phyloP scores from a whole-genome alignment of 2,329 filamentous ascomycete species.

The Westerdykella ornata region DNA sequence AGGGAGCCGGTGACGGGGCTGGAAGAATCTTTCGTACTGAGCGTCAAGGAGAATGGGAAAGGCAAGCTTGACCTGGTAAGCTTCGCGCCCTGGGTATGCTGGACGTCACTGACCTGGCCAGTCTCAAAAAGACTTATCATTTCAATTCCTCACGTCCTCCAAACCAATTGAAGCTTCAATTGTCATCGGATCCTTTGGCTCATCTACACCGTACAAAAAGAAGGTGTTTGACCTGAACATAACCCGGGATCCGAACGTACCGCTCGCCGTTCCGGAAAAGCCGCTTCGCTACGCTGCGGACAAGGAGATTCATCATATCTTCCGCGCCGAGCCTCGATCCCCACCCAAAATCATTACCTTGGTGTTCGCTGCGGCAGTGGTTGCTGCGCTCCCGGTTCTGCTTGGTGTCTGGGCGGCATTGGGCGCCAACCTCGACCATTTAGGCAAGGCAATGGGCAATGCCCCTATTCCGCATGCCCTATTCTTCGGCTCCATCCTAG shows the following conservation, averaged over 20 bases:
- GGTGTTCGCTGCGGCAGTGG: slow-evolving; percentile 66
- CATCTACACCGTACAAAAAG: slow-evolving; percentile 58
- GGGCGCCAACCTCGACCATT: slow-evolving; percentile 75
- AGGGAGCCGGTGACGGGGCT: slow-evolving; percentile 68
- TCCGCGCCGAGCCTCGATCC: slow-evolving; percentile 70
- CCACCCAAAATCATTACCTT: slow-evolving; percentile 74
- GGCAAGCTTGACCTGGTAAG: slow-evolving; percentile 76
- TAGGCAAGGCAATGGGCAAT: slow-evolving; percentile 64
- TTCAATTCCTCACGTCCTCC: slow-evolving; percentile 65
- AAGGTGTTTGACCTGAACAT: slow-evolving; percentile 69
- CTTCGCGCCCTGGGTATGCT: slow-evolving; percentile 2
- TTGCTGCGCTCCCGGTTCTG: slow-evolving; percentile 67
- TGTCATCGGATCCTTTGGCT: slow-evolving; percentile 80
- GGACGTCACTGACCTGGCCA: slow-evolving; percentile 39
- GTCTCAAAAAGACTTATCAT: slow-evolving; percentile 82
- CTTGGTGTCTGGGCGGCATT: slow-evolving; percentile 68
- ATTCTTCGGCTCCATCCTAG: slow-evolving; percentile 81
- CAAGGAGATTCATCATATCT: slow-evolving; percentile 83
- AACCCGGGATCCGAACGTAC: slow-evolving; percentile 54
- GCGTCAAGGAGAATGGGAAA: slow-evolving; percentile 81
- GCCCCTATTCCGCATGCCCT: slow-evolving; percentile 74
- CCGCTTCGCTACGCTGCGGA: slow-evolving; percentile 78
- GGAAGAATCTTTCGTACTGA: slow-evolving; percentile 80
- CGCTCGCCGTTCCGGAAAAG: slow-evolving; percentile 56
- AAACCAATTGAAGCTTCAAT: slow-evolving; percentile 71